Conservation (phyloP, 495 filamentous ascomycete genomes). For the Penicillium pancosmium region DNA sequence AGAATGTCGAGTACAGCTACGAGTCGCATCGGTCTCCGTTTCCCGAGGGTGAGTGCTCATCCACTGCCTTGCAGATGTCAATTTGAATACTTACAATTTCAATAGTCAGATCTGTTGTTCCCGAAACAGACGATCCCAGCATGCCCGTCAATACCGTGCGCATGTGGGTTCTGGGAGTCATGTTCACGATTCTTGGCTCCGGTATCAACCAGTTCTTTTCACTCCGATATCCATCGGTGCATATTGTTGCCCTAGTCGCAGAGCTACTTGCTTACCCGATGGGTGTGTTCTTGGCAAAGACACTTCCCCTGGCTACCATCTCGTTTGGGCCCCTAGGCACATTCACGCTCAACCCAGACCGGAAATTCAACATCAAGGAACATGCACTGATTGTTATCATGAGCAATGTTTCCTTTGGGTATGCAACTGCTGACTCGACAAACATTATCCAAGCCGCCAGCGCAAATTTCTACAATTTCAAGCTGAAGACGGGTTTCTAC, state of each 20-base stretch:
- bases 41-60: conserved; percentile 33
- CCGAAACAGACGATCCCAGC: conserved; percentile 45
- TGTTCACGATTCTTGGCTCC: conserved; percentile 80
- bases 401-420: conserved; percentile 88
- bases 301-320: conserved; percentile 49
- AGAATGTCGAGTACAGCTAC: conserved; percentile 37
- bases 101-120: conserved; percentile 37
- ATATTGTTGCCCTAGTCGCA: conserved; percentile 68
- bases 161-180: conserved; percentile 79
- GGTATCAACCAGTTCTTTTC: conserved; percentile 88
- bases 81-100: not conserved
- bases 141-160: conserved; percentile 59
- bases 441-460: conserved; percentile 49
- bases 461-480: conserved; percentile 59
- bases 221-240: conserved; percentile 81
- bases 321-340: conserved; percentile 48
- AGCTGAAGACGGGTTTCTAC: conserved; percentile 61
- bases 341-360: conserved; percentile 59
- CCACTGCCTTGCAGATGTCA: not conserved
- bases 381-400: conserved; percentile 85
- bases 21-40: conserved; percentile 41
- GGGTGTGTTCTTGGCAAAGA: conserved; percentile 45
- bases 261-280: conserved; percentile 66
- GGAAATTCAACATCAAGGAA: conserved; percentile 77
- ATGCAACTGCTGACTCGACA: conserved; percentile 44